A percentile compares a stretch with the other conserved stretches of the same genome.
Conservation (phyloP, 768 basidiomycete genomes). For the Pilatotrama ljubarskyi region DNA sequence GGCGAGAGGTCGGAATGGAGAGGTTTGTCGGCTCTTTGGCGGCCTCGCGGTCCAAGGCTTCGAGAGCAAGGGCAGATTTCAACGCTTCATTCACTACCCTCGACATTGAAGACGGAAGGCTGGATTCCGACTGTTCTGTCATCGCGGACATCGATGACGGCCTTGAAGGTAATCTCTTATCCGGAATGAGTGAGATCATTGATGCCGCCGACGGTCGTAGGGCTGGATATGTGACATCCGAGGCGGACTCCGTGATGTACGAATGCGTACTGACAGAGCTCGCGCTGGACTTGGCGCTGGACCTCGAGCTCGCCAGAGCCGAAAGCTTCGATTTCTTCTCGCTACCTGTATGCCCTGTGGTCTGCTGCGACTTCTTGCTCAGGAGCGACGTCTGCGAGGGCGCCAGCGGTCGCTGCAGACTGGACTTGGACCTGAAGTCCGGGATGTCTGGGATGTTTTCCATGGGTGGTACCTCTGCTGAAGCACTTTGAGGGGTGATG, state of each 20-base stretch:
- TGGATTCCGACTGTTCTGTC: conserved; percentile 40
- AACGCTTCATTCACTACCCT: conserved; percentile 67
- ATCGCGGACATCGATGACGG: conserved; percentile 58
- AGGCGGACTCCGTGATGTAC: conserved; percentile 51
- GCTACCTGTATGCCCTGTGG: conserved; percentile 11
- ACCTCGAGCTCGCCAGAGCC: conserved; percentile 63
- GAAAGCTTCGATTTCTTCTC: conserved; percentile 63
- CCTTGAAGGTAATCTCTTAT: conserved; percentile 23
- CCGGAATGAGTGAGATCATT: conserved; percentile 27
- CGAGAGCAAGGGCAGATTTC: conserved; percentile 62
- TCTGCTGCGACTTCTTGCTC: conserved; percentile 18
- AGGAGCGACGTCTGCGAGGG: conserved; percentile 17
- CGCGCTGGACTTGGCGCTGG: conserved; percentile 38
- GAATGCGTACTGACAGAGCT: conserved; percentile 58
- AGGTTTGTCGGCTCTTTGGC: neutral
- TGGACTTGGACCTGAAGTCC: conserved; percentile 52
- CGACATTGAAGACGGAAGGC: conserved; percentile 50
- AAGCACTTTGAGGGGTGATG: conserved; percentile 34
- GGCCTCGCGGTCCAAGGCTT: conserved; percentile 45
- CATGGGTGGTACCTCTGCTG: conserved; percentile 42
- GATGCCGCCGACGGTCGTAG: conserved; percentile 71
- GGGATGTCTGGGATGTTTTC: conserved; percentile 59
- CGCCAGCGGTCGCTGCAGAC: conserved; percentile 12
- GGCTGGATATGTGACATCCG: conserved; percentile 70
- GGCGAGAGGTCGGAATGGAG: conserved; percentile 8